Evolutionary conservation across 805 yeast species (phyloP), one percentile per base, ranked within the genome.

Genomic region (Cyberlindnera amylophila): DNA sequence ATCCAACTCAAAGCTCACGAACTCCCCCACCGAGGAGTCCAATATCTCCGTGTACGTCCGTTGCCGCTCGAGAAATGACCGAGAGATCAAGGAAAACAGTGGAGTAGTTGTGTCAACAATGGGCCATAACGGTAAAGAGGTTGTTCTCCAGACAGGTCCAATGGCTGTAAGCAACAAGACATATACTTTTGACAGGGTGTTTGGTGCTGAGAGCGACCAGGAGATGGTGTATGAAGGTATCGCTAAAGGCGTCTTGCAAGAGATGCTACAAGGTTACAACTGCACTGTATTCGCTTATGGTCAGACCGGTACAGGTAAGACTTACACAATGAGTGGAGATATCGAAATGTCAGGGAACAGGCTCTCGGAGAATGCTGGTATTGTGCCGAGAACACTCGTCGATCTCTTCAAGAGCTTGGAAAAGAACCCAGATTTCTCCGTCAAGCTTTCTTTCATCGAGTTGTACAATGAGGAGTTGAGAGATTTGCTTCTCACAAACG

Each of bases 241-340:
- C 9, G 90, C 88, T 0, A 61, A 69, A 32, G 71, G 72, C 11
- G 66, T 76, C 14, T 63, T 81, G 4, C 66, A 71, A n/a, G 95
- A 88, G 44, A 70, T 85, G 58, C 58, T 86, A 34, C 64, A 71
- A 27, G 91, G 89, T 15, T 82, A 81, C 56, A 86, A 86, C 56
- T 86, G 87, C 46, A 82, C 95, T 0, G 73, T 86, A 11, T 76
- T 86, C 56, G 93, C 95, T 0, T 87, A 88, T 64, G 96, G 96
- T 1, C 95, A 86, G 60, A 86, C 95, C 0, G 95, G 95, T 8
- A 83, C 93, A 0, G 95, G 95, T 14, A 86, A 86, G 55, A 86
- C 95, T 0, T 77, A 77, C 55, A 67, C 83, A 6, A 77, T 78
- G 89, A 76, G 82, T 6, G 93, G 95, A 6, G 83, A 83, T 38